A percentile compares a stretch with the other conserved stretches of the same genome.
Conservation (phyloP, 495 filamentous ascomycete genomes). For the Emericellopsis terricola region DNA sequence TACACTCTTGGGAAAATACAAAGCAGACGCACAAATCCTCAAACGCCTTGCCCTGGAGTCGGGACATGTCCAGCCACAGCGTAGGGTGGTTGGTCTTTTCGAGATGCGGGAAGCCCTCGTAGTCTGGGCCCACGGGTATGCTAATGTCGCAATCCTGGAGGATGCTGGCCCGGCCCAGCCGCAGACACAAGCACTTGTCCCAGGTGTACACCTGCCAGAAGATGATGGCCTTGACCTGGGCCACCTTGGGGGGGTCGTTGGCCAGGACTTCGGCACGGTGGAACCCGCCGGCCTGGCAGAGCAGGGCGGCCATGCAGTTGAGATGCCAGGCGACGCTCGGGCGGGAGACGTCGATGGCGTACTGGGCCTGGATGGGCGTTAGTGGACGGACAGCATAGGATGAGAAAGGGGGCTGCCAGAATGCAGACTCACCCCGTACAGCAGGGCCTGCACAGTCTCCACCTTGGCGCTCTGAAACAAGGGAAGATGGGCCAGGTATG, state of each 20-base stretch:
- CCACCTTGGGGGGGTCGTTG: conserved; percentile 17
- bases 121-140: conserved; percentile 19
- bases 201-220: conserved; percentile 50
- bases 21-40: conserved; percentile 19
- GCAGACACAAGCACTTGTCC: conserved; percentile 42
- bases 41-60: conserved; percentile 39
- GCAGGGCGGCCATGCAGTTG: conserved; percentile 33
- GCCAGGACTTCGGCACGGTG: conserved; percentile 38
- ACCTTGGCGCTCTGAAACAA: conserved; percentile 37
- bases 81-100: conserved; percentile 17
- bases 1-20: not conserved
- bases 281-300: conserved; percentile 47
- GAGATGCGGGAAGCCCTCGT: conserved; percentile 11
- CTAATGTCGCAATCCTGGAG: conserved; percentile 51
- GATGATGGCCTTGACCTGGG: conserved; percentile 21
- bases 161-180: conserved; percentile 39
- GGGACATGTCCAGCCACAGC: conserved; percentile 33
- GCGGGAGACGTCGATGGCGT: conserved; percentile 44
- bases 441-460: conserved; percentile 40
- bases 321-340: conserved; percentile 46
- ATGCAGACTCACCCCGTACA: conserved; percentile 33
- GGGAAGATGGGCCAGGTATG: conserved; percentile 34
- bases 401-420: not conserved
- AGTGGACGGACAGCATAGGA: not conserved
- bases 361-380: conserved; percentile 13